Evolutionary conservation across 1,139 yeast species (phyloP).

Genomic region (Diutina siamensis): DNA sequence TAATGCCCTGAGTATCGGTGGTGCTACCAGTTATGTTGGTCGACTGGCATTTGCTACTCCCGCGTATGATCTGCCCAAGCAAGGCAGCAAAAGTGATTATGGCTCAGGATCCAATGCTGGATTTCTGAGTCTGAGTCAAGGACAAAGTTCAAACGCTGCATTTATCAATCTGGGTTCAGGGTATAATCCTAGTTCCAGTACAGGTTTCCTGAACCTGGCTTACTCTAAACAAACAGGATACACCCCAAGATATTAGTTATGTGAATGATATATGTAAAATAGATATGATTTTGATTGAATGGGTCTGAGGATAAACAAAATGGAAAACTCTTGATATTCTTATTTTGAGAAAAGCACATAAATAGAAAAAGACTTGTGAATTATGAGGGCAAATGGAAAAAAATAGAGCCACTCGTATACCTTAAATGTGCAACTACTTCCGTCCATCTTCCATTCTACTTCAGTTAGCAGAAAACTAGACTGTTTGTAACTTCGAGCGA

Average conservation of each 20-base stretch:
- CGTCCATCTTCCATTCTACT: too few species aligned
- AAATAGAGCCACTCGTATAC: too few species aligned
- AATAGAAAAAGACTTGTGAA: too few species aligned
- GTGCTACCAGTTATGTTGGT: neutral
- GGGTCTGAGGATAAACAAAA: too few species aligned
- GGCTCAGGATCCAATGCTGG: neutral
- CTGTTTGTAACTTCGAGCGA: too few species aligned
- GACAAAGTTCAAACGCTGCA: too few species aligned
- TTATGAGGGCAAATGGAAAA: too few species aligned
- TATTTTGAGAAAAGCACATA: too few species aligned
- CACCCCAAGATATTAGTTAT: neutral
- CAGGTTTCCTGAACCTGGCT: neutral
- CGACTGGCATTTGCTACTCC: conserved; percentile 5
- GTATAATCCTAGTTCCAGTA: neutral
- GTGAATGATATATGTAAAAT: neutral
- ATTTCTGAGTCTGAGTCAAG: neutral
- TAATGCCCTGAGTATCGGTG: neutral
- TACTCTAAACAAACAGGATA: neutral
- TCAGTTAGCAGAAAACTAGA: too few species aligned
- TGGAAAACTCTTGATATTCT: too few species aligned
- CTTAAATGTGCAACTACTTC: too few species aligned
- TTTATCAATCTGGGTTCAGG: neutral
- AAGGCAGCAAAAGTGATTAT: neutral
- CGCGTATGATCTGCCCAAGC: neutral
- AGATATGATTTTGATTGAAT: too few species aligned